phyloP scores from a whole-genome alignment of 352 stramenopile genomes.

The Phytopythium delawarense region DNA sequence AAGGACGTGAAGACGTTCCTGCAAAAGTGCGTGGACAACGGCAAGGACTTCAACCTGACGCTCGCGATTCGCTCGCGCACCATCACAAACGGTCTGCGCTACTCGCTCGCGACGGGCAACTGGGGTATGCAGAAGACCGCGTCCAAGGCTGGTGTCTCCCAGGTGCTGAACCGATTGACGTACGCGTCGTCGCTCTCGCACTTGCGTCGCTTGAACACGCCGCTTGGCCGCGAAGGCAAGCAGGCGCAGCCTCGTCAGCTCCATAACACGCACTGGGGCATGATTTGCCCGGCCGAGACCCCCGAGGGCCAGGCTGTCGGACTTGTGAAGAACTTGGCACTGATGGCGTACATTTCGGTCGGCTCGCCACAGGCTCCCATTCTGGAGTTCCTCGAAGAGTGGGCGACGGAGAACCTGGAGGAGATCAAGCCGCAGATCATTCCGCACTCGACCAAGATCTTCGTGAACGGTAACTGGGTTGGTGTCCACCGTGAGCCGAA shows the following conservation, averaged over 20 bases:
- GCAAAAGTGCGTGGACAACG: slow-evolving; percentile 89
- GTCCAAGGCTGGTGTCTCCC: slow-evolving; percentile 97
- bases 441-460: slow-evolving; percentile 98
- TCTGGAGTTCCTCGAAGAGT: slow-evolving; percentile 98
- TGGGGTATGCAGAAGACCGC: slow-evolving; percentile 95
- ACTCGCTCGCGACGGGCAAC: slow-evolving; percentile 99
- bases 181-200: slow-evolving; percentile 99
- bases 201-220: slow-evolving; percentile 98
- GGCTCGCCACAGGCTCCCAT: slow-evolving; percentile 93
- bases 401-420: slow-evolving; percentile 97
- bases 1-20: slow-evolving; percentile 97
- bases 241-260: slow-evolving; percentile 98
- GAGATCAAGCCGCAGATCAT: slow-evolving; percentile 98
- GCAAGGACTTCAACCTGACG: slow-evolving; percentile 96
- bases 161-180: slow-evolving; percentile 99
- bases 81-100: slow-evolving; percentile 98
- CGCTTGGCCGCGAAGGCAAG: slow-evolving; percentile 98
- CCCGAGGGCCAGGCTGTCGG: slow-evolving; percentile 94
- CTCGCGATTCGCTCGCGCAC: slow-evolving; percentile 96
- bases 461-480: slow-evolving; percentile 99
- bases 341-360: slow-evolving; percentile 99
- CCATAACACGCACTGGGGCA: slow-evolving; percentile 99
- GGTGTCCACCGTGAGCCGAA: slow-evolving; percentile 98
- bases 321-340: slow-evolving; percentile 98
- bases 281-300: slow-evolving; percentile 98